Evolutionary conservation across 2,329 filamentous ascomycete genomes (phyloP).

Genomic region (Hortaea werneckii): DNA sequence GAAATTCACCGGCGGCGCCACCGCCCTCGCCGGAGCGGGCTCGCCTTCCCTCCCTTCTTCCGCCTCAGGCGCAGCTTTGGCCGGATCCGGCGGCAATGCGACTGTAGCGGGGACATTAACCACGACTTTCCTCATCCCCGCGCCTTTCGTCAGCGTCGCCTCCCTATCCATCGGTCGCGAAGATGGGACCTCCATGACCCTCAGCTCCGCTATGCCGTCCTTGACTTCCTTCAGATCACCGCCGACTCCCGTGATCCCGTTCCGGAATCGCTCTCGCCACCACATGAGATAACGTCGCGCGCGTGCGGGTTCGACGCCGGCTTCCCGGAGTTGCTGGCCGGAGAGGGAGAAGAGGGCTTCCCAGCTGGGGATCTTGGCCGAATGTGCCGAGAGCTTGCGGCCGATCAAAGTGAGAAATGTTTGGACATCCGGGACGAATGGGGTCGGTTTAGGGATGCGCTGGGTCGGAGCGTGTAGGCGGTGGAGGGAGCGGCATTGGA

Average conservation of each 20-base stretch:
- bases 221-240: slow-evolving; percentile 71
- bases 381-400: slow-evolving; percentile 71
- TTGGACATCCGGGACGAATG: slow-evolving; percentile 72
- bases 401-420: slow-evolving; percentile 90
- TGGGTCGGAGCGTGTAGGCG: slow-evolving; percentile 27
- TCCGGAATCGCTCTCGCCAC: slow-evolving; percentile 78
- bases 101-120: slow-evolving; percentile 45
- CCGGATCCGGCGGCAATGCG: slow-evolving; percentile 36
- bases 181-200: slow-evolving; percentile 46
- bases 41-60: slow-evolving; percentile 15
- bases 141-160: slow-evolving; percentile 43
- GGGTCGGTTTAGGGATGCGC: slow-evolving; percentile 60
- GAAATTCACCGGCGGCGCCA: slow-evolving; percentile 10
- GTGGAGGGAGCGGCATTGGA: slow-evolving; percentile 14
- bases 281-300: slow-evolving; percentile 72
- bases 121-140: slow-evolving; percentile 47
- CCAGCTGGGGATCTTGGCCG: slow-evolving; percentile 82
- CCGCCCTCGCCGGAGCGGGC: background rate
- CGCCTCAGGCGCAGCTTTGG: slow-evolving; percentile 43
- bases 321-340: slow-evolving; percentile 65
- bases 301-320: slow-evolving; percentile 79
- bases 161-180: slow-evolving; percentile 16
- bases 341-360: slow-evolving; percentile 76
- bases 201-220: slow-evolving; percentile 48
- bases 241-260: slow-evolving; percentile 67